phyloP scores from a whole-genome alignment of 2,329 filamentous ascomycete genomes.

The Dactylellina cionopaga region DNA sequence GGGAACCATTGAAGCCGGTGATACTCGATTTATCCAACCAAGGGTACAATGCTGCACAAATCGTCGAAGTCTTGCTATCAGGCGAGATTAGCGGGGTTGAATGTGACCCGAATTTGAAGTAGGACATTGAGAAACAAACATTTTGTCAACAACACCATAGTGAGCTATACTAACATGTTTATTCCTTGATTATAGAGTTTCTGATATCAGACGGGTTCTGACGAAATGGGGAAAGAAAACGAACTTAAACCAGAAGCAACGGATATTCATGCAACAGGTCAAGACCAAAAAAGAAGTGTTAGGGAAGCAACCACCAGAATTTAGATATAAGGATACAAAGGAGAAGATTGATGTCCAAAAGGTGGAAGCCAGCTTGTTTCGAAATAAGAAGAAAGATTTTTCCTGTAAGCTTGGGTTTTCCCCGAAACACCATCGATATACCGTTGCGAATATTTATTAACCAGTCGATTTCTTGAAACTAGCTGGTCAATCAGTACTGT shows the following conservation, averaged over 20 bases:
- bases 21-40: background rate
- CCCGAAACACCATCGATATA: no score
- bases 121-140: no score
- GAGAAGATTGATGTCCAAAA: background rate
- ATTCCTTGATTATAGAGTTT: background rate
- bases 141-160: no score
- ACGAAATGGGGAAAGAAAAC: slow-evolving; percentile 7
- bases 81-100: background rate
- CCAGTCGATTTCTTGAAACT: no score
- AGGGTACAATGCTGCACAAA: background rate
- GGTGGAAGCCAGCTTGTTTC: background rate
- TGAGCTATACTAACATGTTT: background rate
- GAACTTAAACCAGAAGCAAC: slow-evolving; percentile 5
- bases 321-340: slow-evolving; percentile 3
- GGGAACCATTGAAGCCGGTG: background rate
- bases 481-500: no score
- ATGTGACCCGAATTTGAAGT: background rate
- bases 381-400: slow-evolving; percentile 4
- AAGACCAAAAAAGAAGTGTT: background rate
- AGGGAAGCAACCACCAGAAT: background rate
- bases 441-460: no score
- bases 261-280: background rate
- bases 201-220: background rate
- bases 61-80: background rate
- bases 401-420: slow-evolving; percentile 5